Evolutionary conservation across 2,329 filamentous ascomycete genomes (phyloP).

Genomic region (Sordariomycetes sp.): DNA sequence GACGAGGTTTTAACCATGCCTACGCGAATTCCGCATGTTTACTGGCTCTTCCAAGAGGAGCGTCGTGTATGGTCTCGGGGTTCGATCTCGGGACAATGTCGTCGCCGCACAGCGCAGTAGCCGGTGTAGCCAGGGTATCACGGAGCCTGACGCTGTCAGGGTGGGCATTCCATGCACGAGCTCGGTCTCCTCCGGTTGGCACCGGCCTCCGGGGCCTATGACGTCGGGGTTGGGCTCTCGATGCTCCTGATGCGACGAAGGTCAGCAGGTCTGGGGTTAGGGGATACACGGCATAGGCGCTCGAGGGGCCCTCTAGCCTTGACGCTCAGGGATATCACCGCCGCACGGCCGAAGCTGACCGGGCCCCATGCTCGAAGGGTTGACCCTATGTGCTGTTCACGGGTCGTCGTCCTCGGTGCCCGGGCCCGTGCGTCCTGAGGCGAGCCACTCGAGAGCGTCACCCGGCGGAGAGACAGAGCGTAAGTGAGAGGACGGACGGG

Average conservation of each 20-base stretch:
- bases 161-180: no score
- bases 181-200: no score
- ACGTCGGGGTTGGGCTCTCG: no score
- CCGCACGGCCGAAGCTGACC: neutral
- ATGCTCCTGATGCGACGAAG: no score
- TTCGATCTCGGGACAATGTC: no score
- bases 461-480: neutral
- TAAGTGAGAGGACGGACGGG: neutral
- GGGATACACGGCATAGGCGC: neutral
- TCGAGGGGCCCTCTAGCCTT: neutral
- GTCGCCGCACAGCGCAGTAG: no score
- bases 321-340: neutral
- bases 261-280: neutral
- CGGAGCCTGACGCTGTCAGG: no score
- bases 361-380: neutral
- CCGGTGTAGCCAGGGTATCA: no score
- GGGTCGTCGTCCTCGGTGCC: neutral
- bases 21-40: neutral
- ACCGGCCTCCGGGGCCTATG: no score
- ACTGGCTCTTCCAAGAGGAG: neutral
- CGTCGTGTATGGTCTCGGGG: neutral
- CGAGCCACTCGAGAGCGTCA: neutral
- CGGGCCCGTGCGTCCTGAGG: neutral
- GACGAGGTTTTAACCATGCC: slow-evolving; percentile 4
- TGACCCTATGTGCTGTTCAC: neutral